Percentiles rank a stretch among this genome's conserved stretches.
These are phyloP conservation scores for Pisolithus marmoratus DNA, from an alignment of 768 basidiomycete species.

Conservation along the genomic window DNA sequence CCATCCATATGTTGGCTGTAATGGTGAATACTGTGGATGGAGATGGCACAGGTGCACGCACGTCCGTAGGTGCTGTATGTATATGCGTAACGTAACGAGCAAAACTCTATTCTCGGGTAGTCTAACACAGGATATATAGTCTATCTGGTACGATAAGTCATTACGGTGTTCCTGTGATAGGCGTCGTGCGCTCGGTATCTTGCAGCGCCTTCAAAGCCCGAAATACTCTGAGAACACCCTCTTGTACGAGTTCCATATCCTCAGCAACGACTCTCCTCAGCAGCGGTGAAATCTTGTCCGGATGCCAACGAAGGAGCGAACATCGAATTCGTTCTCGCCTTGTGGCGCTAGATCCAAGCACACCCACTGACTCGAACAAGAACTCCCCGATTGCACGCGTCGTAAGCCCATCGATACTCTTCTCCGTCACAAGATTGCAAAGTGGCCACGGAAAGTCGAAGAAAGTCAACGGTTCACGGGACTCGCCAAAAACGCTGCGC, in stretches of 20 bases:
- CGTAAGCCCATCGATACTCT: conserved; percentile 31
- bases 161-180: too few species aligned
- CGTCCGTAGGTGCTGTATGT: too few species aligned
- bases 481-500: conserved; percentile 33
- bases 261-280: conserved; percentile 38
- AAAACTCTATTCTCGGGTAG: too few species aligned
- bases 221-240: conserved; percentile 44
- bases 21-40: too few species aligned
- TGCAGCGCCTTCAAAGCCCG: conserved; percentile 28
- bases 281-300: conserved; percentile 51
- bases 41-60: too few species aligned
- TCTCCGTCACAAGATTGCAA: conserved; percentile 4
- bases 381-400: conserved; percentile 41
- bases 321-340: conserved; percentile 51
- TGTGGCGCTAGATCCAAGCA: conserved; percentile 37
- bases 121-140: too few species aligned
- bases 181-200: conserved; percentile 24
- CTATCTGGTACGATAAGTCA: too few species aligned
- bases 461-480: conserved; percentile 32
- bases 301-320: conserved; percentile 63
- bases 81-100: too few species aligned
- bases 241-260: conserved; percentile 40
- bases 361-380: conserved; percentile 39
- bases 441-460: conserved; percentile 63
- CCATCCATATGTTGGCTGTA: too few species aligned